phyloP scores from a whole-genome alignment of 345 rosid genomes.

The Xanthoceras sorbifolium region DNA sequence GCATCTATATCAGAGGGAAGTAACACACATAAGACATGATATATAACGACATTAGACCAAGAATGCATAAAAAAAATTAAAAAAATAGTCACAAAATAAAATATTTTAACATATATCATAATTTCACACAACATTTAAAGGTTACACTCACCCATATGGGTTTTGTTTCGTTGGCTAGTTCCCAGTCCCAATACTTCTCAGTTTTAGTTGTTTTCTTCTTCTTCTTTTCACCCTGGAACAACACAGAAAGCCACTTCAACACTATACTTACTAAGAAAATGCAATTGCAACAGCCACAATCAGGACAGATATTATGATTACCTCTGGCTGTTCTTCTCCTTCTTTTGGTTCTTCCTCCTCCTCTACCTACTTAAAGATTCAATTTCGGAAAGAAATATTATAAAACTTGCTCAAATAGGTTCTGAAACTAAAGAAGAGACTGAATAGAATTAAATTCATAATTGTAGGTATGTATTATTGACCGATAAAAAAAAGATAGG shows the following conservation, averaged over 20 bases:
- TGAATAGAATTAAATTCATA: neutral
- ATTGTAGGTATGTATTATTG: neutral
- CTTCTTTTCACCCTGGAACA: conserved; percentile 68
- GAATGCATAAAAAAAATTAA: neutral
- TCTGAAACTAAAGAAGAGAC: neutral
- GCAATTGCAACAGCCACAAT: neutral
- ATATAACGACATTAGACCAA: neutral
- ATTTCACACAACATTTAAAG: neutral
- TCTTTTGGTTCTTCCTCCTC: conserved; percentile 86
- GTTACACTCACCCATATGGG: conserved; percentile 83
- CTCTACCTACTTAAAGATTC: conserved; percentile 61
- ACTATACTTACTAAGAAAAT: neutral
- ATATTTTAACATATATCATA: neutral
- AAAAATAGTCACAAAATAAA: neutral
- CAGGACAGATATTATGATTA: conserved; percentile 24
- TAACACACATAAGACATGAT: conserved; percentile 14
- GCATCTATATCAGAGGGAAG: conserved; percentile 56
- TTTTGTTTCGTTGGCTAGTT: conserved; percentile 89
- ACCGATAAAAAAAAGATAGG: neutral
- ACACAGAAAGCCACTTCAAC: conserved; percentile 21
- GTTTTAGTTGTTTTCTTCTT: conserved; percentile 85
- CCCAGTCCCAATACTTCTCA: conserved; percentile 99
- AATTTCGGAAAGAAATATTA: conserved; percentile 2
- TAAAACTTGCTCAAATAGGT: neutral
- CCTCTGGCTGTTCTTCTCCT: conserved; percentile 84